Evolutionary conservation across 208 protist genomes (phyloP).

Genomic region (Acanthamoeba divionensis): DNA sequence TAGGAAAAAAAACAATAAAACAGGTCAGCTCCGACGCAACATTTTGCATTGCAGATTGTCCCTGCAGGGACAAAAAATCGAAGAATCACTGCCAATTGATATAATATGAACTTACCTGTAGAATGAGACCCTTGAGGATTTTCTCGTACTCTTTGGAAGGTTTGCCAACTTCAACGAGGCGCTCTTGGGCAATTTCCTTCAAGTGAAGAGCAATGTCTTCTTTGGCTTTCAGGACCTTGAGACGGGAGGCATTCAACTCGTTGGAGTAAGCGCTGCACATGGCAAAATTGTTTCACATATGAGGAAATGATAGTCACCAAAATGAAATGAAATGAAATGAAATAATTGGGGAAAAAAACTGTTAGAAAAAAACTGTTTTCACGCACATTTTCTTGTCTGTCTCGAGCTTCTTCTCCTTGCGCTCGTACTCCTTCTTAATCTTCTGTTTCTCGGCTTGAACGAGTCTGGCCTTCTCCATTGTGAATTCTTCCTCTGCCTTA

Average conservation of each 20-base stretch:
- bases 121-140: conserved; percentile 75
- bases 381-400: conserved; percentile 81
- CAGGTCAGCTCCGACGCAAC: too few species aligned
- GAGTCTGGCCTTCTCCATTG: conserved; percentile 82
- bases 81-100: background rate
- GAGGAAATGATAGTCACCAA: background rate
- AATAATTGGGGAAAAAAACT: background rate
- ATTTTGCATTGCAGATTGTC: too few species aligned
- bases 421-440: conserved; percentile 79
- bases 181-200: conserved; percentile 67
- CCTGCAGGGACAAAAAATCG: background rate
- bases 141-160: conserved; percentile 71
- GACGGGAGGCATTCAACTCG: conserved; percentile 77
- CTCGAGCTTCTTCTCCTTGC: conserved; percentile 84
- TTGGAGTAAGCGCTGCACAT: conserved; percentile 75
- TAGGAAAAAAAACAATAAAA: too few species aligned
- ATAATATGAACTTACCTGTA: conserved; percentile 67
- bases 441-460: conserved; percentile 84
- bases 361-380: background rate
- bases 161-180: conserved; percentile 62
- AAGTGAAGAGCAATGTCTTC: conserved; percentile 70
- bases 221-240: conserved; percentile 78
- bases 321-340: conserved; percentile 8
- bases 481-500: conserved; percentile 87
- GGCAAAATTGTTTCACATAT: background rate